Conservation (phyloP, 2,329 filamentous ascomycete genomes). For the Myriosclerotinia duriaeana region DNA sequence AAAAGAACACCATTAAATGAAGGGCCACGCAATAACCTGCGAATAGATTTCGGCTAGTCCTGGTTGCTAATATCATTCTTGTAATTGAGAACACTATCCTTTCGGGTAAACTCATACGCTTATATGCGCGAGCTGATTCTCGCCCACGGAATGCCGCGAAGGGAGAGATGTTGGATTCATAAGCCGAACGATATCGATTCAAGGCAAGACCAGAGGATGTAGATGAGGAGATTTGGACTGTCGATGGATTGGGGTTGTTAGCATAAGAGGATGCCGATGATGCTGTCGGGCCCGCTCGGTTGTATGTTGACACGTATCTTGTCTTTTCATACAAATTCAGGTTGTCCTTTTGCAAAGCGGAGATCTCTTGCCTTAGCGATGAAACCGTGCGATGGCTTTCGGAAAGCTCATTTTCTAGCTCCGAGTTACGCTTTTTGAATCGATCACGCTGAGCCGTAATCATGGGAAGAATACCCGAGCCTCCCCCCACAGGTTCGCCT, state of each 20-base stretch:
- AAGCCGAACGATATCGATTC: conserved; percentile 85
- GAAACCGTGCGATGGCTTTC: conserved; percentile 80
- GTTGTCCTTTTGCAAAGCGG: conserved; percentile 93
- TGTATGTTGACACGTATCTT: conserved; percentile 92
- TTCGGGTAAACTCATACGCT: conserved; percentile 89
- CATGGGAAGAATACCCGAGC: conserved; percentile 93
- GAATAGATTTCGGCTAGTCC: conserved; percentile 90
- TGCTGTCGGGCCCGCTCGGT: conserved; percentile 61
- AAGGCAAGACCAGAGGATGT: conserved; percentile 65
- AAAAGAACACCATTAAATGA: conserved; percentile 82
- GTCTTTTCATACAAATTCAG: conserved; percentile 96
- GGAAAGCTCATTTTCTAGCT: conserved; percentile 87
- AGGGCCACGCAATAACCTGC: conserved; percentile 86
- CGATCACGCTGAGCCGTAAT: conserved; percentile 95
- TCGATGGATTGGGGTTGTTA: conserved; percentile 72
- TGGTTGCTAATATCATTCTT: conserved; percentile 83
- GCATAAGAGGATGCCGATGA: conserved; percentile 66
- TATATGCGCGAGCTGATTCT: conserved; percentile 86
- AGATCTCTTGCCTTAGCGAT: conserved; percentile 83
- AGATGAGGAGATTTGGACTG: conserved; percentile 61
- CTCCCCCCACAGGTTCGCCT: conserved; percentile 67
- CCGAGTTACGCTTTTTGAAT: conserved; percentile 92
- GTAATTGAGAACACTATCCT: conserved; percentile 87
- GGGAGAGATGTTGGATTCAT: conserved; percentile 92
- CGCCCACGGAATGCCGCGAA: conserved; percentile 95